Conservation (phyloP, 805 yeast genomes). For the Scheffersomyces stipitis region DNA sequence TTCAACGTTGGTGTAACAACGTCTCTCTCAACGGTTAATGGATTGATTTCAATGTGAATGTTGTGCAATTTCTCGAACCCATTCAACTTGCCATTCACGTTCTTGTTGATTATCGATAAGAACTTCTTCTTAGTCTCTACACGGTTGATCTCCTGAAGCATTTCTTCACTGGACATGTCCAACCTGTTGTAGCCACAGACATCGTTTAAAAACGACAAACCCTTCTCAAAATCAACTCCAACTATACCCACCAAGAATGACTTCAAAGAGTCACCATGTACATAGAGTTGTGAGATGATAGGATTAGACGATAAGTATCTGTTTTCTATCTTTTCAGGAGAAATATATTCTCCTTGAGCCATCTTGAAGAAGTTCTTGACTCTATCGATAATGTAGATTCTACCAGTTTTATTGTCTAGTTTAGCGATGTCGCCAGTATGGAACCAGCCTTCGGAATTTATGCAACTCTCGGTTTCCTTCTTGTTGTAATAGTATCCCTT, state of each 20-base stretch:
- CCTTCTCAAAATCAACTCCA: conserved; percentile 24
- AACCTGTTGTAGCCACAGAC: conserved; percentile 15
- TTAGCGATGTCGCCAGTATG: conserved; percentile 54
- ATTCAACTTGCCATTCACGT: conserved; percentile 19
- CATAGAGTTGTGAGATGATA: conserved; percentile 25
- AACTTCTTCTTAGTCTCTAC: conserved; percentile 20
- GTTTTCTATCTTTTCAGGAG: conserved; percentile 42
- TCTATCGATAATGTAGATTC: conserved; percentile 48
- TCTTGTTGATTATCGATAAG: conserved; percentile 22
- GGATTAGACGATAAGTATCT: conserved; percentile 31
- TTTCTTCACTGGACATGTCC: conserved; percentile 9
- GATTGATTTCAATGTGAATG: conserved; percentile 27
- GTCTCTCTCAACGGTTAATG: conserved; percentile 21
- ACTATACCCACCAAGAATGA: conserved; percentile 30
- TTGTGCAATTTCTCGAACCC: conserved; percentile 37
- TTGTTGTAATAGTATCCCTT: conserved; percentile 49
- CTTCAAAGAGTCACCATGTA: conserved; percentile 32
- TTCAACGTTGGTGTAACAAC: conserved; percentile 18
- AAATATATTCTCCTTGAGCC: conserved; percentile 44
- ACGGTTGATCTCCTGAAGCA: conserved; percentile 22
- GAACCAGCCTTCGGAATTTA: conserved; percentile 55
- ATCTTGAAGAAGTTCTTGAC: conserved; percentile 47
- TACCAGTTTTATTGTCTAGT: conserved; percentile 27
- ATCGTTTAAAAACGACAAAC: conserved; percentile 17
- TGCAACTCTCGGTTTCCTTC: conserved; percentile 45